Conservation (phyloP, 2,329 filamentous ascomycete genomes). For the Zasmidium cellare region DNA sequence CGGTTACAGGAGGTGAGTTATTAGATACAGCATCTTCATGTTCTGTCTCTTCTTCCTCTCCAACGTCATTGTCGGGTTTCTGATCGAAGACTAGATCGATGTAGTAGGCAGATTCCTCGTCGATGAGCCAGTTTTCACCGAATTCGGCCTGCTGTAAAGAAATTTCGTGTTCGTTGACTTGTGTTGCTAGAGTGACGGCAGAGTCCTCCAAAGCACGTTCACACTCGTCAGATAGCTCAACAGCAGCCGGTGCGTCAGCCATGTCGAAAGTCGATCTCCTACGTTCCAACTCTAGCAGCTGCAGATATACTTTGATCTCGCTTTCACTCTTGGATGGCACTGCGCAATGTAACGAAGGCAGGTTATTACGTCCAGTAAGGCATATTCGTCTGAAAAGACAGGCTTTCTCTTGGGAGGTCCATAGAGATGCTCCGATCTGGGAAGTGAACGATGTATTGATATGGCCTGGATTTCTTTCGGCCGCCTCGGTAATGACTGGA, state of each 20-base stretch:
- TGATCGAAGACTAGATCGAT: constrained; percentile 28
- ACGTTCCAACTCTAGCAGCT: constrained; percentile 57
- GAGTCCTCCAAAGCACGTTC: constrained; percentile 65
- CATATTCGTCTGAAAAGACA: constrained; percentile 66
- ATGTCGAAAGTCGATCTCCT: constrained; percentile 41
- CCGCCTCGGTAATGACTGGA: constrained; percentile 54
- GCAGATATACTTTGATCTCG: constrained; percentile 72
- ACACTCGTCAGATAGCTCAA: constrained; percentile 69
- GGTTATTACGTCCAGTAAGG: constrained; percentile 63
- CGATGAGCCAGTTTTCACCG: constrained; percentile 67
- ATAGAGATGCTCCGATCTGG: constrained; percentile 69
- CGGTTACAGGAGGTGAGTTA: not conserved
- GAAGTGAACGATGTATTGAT: constrained; percentile 35
- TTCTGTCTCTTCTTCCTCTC: constrained; percentile 6
- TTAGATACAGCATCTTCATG: not conserved
- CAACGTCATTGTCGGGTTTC: constrained; percentile 27
- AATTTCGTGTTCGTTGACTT: constrained; percentile 65
- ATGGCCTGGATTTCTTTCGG: not conserved
- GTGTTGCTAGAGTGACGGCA: constrained; percentile 64
- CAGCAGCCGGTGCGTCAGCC: constrained; percentile 68
- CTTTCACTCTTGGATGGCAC: constrained; percentile 71
- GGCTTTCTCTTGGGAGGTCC: constrained; percentile 71
- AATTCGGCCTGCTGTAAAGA: constrained; percentile 60
- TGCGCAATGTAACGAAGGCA: constrained; percentile 61
- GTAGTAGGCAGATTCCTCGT: constrained; percentile 37